Conservation (phyloP, 2,329 filamentous ascomycete genomes). For the Phialophora macrospora region DNA sequence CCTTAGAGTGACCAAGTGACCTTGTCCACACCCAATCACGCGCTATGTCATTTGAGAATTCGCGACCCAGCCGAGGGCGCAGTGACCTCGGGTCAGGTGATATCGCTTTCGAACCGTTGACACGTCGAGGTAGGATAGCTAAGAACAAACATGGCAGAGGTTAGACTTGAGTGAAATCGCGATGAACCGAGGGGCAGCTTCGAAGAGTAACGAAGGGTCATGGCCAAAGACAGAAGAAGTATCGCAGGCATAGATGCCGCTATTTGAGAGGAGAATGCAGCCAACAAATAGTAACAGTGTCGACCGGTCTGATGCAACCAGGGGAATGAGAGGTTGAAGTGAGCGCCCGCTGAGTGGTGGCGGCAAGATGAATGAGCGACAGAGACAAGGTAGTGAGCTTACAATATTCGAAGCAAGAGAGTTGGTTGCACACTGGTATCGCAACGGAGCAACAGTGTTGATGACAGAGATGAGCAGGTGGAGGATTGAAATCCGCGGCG, state of each 20-base stretch:
- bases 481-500: slow-evolving; percentile 22
- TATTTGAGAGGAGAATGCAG: slow-evolving; percentile 19
- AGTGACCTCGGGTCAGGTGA: slow-evolving; percentile 20
- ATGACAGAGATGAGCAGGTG: slow-evolving; percentile 25
- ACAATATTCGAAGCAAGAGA: slow-evolving; percentile 31
- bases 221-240: slow-evolving; percentile 31
- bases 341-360: slow-evolving; percentile 16
- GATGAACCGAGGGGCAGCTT: slow-evolving; percentile 24
- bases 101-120: slow-evolving; percentile 20
- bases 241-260: slow-evolving; percentile 31
- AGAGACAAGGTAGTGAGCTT: slow-evolving; percentile 31
- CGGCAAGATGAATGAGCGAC: slow-evolving; percentile 18
- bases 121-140: slow-evolving; percentile 28
- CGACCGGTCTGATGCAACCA: slow-evolving; percentile 14
- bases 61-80: neutral
- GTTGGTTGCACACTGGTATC: slow-evolving; percentile 24
- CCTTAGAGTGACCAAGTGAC: slow-evolving; percentile 7
- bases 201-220: slow-evolving; percentile 18
- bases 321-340: slow-evolving; percentile 21
- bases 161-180: slow-evolving; percentile 36
- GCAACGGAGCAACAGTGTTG: slow-evolving; percentile 27
- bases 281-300: slow-evolving; percentile 27
- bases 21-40: slow-evolving; percentile 6
- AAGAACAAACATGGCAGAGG: slow-evolving; percentile 33
- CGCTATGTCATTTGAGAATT: slow-evolving; percentile 21